Conservation (phyloP, 2,329 filamentous ascomycete genomes). For the Domatiomyces catenatus region DNA sequence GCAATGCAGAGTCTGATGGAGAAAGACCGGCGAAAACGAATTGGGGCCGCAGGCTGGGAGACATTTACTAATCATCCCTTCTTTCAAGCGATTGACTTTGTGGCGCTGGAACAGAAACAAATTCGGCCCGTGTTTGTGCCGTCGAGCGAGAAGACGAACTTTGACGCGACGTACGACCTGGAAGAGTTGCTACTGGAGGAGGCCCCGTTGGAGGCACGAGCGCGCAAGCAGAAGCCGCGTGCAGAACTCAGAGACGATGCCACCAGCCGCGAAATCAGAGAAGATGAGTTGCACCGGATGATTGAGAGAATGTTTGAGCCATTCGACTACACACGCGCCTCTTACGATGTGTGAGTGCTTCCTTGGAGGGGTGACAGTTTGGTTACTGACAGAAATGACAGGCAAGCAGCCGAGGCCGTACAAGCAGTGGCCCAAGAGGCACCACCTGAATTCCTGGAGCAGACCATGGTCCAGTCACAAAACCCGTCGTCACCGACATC, state of each 20-base stretch:
- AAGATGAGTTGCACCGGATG: slow-evolving; percentile 84
- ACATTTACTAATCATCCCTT: slow-evolving; percentile 80
- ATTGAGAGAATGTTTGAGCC: slow-evolving; percentile 89
- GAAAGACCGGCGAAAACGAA: slow-evolving; percentile 60
- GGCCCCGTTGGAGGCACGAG: slow-evolving; percentile 81
- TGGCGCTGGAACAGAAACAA: slow-evolving; percentile 66
- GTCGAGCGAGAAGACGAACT: slow-evolving; percentile 95
- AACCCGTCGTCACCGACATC: slow-evolving; percentile 11
- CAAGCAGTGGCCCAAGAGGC: slow-evolving; percentile 4
- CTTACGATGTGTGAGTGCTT: slow-evolving; percentile 52
- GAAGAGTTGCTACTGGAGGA: slow-evolving; percentile 90
- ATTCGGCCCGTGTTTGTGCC: slow-evolving; percentile 84
- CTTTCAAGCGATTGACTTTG: slow-evolving; percentile 75
- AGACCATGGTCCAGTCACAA: slow-evolving; percentile 6
- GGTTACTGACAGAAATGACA: not conserved
- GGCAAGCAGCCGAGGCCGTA: slow-evolving; percentile 18
- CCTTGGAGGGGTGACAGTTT: not conserved
- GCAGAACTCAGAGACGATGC: slow-evolving; percentile 87
- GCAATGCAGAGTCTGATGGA: slow-evolving; percentile 75
- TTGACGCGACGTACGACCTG: slow-evolving; percentile 93
- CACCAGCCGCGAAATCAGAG: slow-evolving; percentile 82
- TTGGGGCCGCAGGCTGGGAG: slow-evolving; percentile 69
- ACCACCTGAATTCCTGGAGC: slow-evolving; percentile 4
- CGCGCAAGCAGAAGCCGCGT: slow-evolving; percentile 81
- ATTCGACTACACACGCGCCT: slow-evolving; percentile 82